Evolutionary conservation across 192 early-diverging fungal species (phyloP).

Genomic region (Coemansia sp.): DNA sequence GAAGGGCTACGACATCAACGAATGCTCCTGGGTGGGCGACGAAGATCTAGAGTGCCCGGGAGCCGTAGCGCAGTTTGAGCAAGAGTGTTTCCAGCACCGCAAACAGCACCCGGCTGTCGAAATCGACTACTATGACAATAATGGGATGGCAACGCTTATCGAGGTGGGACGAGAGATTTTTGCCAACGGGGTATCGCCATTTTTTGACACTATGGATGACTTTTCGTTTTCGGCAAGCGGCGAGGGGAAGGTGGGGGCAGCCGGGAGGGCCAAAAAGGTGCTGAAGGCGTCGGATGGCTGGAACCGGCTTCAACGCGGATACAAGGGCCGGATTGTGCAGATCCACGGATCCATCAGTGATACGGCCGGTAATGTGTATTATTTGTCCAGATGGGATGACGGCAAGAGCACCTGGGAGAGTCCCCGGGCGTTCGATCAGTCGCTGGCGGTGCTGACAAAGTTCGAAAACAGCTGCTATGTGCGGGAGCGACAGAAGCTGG

Average conservation of each 20-base stretch:
- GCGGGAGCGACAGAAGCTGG: constrained; percentile 14
- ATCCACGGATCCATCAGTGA: constrained; percentile 20
- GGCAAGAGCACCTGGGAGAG: constrained; percentile 21
- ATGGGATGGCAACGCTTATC: constrained; percentile 38
- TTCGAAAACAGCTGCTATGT: constrained; percentile 14
- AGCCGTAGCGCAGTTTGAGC: constrained; percentile 29
- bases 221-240: constrained; percentile 18
- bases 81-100: constrained; percentile 19
- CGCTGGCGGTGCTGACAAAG: constrained; percentile 3
- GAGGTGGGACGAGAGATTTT: constrained; percentile 21
- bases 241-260: background rate
- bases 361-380: constrained; percentile 16
- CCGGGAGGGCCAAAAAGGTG: no score
- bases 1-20: constrained; percentile 17
- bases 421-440: constrained; percentile 5
- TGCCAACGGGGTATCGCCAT: constrained; percentile 6
- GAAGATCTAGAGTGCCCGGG: constrained; percentile 7
- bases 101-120: background rate
- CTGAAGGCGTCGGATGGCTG: constrained; percentile 29
- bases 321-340: background rate
- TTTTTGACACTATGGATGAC: constrained; percentile 19
- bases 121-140: constrained; percentile 32
- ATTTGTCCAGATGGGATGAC: constrained; percentile 33
- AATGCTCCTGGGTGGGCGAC: constrained; percentile 22
- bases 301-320: constrained; percentile 4